A percentile compares a stretch with the other conserved stretches of the same genome.
Conservation (phyloP, 2,329 filamentous ascomycete species). For the Macroventuria anomochaeta region DNA sequence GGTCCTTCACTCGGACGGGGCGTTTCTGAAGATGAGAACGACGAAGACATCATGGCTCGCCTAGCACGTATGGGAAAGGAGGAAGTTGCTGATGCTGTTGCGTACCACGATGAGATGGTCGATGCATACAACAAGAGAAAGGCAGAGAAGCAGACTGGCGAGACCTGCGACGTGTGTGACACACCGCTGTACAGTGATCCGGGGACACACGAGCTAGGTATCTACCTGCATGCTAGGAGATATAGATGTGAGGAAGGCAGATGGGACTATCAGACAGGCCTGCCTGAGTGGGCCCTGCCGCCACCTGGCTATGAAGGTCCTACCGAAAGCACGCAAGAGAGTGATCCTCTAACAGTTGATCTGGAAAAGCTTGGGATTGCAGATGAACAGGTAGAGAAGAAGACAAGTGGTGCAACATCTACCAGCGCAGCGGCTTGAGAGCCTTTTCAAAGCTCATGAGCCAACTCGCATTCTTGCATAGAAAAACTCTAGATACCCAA, state of each 20-base stretch:
- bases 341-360: conserved; percentile 55
- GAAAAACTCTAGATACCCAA: conserved; percentile 7
- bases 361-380: conserved; percentile 50
- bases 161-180: conserved; percentile 79
- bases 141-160: conserved; percentile 90
- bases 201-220: conserved; percentile 83
- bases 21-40: conserved; percentile 73
- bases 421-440: neutral
- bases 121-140: conserved; percentile 87
- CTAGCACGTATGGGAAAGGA: conserved; percentile 92
- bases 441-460: no score
- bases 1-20: conserved; percentile 75
- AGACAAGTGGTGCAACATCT: neutral
- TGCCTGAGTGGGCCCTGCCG: conserved; percentile 87
- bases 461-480: neutral
- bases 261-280: conserved; percentile 85
- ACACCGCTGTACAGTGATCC: conserved; percentile 94
- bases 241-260: conserved; percentile 83
- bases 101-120: conserved; percentile 94
- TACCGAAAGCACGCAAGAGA: conserved; percentile 64
- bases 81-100: conserved; percentile 86
- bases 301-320: conserved; percentile 76
- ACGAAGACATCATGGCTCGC: conserved; percentile 87
- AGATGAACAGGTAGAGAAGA: conserved; percentile 25
- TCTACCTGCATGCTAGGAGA: conserved; percentile 90